phyloP scores from a whole-genome alignment of 495 filamentous ascomycete genomes.

The Penicillium nucicola region DNA sequence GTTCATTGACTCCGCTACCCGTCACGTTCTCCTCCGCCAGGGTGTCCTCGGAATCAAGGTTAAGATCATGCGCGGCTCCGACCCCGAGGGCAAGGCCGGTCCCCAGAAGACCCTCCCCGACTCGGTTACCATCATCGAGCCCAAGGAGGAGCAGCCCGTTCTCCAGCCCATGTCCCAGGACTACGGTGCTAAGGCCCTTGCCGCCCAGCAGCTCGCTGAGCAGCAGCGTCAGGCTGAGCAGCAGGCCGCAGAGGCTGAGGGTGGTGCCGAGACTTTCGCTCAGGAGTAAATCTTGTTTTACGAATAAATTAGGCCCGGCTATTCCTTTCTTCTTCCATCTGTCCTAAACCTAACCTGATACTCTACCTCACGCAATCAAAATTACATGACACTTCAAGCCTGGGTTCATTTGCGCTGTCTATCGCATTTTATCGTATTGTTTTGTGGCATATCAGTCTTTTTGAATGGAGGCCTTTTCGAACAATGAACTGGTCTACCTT shows the following conservation, averaged over 20 bases:
- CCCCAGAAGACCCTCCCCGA: conserved; percentile 95
- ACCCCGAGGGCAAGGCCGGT: conserved; percentile 98
- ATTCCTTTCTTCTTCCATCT: conserved; percentile 33
- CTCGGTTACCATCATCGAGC: conserved; percentile 98
- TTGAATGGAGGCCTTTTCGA: no score
- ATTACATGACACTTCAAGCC: conserved; percentile 39
- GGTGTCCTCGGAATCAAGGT: conserved; percentile 99
- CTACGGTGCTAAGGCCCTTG: conserved; percentile 94
- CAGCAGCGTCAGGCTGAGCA: conserved; percentile 63
- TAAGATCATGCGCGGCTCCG: conserved; percentile 99
- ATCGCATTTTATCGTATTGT: no score
- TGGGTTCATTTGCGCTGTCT: not conserved
- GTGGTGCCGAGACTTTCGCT: conserved; percentile 40
- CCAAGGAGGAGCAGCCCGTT: conserved; percentile 95
- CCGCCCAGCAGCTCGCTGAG: conserved; percentile 81
- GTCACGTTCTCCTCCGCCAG: conserved; percentile 98
- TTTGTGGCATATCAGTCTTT: no score
- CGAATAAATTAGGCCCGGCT: conserved; percentile 25
- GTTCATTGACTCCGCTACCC: conserved; percentile 97
- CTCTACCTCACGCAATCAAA: conserved; percentile 44
- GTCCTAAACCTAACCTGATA: conserved; percentile 35
- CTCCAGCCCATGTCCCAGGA: conserved; percentile 94
- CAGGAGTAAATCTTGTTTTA: conserved; percentile 45
- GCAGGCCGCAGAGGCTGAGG: conserved; percentile 49
- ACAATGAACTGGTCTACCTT: no score